These are phyloP conservation scores for Fragaria nilgerrensis DNA, from an alignment of 306 rosid genomes.

Conservation along the genomic window DNA sequence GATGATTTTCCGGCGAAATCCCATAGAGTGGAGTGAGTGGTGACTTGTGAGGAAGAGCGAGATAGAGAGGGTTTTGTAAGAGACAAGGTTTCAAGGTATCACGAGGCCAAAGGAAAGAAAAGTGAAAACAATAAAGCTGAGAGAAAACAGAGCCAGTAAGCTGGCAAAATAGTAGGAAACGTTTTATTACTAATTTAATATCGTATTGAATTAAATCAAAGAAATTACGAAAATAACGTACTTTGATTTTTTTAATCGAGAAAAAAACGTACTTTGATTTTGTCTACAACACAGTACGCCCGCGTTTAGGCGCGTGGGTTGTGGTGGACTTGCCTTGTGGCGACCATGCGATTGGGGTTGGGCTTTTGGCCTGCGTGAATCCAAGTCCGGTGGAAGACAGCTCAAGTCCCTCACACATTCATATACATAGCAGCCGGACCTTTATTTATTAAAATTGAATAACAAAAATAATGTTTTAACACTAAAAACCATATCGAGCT, in stretches of 20 bases:
- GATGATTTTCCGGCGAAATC: slow-evolving; percentile 33
- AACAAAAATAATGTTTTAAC: no score
- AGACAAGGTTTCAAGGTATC: slow-evolving; percentile 30
- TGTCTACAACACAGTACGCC: background rate
- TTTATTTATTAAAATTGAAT: background rate
- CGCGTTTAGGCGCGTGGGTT: background rate
- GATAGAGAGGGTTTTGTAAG: slow-evolving; percentile 21
- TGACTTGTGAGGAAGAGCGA: background rate
- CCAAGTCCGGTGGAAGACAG: background rate
- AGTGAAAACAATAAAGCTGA: slow-evolving; percentile 28
- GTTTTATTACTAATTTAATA: slow-evolving; percentile 5
- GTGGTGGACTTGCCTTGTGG: background rate
- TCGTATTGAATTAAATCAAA: background rate
- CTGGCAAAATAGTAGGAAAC: slow-evolving; percentile 29
- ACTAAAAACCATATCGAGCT: no score
- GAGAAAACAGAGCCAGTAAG: slow-evolving; percentile 24
- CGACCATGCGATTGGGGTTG: background rate
- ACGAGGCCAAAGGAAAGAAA: slow-evolving; percentile 38
- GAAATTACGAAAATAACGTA: background rate
- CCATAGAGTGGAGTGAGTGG: slow-evolving; percentile 41
- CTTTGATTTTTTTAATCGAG: background rate
- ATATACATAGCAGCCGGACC: no score
- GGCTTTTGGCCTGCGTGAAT: background rate
- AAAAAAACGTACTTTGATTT: background rate
- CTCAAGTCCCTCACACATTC: slow-evolving; percentile 1